Conservation (phyloP, 176 grass and related monocot species). For the Carex pumila region DNA sequence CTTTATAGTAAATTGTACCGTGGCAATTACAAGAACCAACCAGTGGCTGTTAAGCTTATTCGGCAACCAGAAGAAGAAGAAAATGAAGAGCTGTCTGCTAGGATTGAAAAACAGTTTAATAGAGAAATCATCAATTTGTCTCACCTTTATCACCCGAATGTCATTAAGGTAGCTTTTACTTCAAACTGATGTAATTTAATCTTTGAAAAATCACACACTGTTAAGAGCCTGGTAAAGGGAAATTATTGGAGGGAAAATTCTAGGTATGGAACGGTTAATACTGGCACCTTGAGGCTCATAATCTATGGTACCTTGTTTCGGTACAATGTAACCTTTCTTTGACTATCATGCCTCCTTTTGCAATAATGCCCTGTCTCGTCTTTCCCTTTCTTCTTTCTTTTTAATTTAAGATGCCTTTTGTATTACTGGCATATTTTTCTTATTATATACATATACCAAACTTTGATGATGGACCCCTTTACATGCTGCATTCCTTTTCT, state of each 20-base stretch:
- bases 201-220: not conserved
- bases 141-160: constrained; percentile 68
- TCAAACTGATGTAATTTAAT: not conserved
- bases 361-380: not conserved
- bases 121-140: constrained; percentile 80
- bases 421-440: not conserved
- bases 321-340: not conserved
- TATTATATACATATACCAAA: not conserved
- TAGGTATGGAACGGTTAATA: not conserved
- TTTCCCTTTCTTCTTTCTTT: not conserved
- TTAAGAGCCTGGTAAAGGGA: not conserved
- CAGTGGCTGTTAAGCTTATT: constrained; percentile 88
- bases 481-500: not conserved
- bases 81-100: constrained; percentile 51
- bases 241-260: not conserved
- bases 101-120: constrained; percentile 77
- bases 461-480: not conserved
- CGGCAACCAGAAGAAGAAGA: constrained; percentile 76
- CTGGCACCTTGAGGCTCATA: not conserved
- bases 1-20: constrained; percentile 76
- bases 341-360: not conserved
- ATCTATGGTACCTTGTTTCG: not conserved
- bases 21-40: constrained; percentile 68
- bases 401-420: not conserved
- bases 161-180: constrained; percentile 61